Evolutionary conservation across 441 rosid genomes (phyloP).

Genomic region (Omphalea diandra): DNA sequence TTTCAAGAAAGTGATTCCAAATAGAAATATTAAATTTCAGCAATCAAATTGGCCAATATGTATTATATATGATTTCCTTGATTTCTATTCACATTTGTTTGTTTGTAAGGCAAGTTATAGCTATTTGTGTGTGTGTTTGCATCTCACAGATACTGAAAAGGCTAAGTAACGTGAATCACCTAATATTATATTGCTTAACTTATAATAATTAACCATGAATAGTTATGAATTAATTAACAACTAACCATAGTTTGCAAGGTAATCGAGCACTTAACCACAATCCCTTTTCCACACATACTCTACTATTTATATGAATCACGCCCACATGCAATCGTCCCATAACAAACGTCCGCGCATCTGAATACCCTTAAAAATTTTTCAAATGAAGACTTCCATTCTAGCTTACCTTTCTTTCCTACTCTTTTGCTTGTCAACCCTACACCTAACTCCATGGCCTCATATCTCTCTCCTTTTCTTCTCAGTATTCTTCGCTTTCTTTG

Average conservation of each 20-base stretch:
- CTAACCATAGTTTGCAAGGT: slow-evolving; percentile 33
- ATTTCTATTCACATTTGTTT: no score
- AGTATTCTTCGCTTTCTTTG: slow-evolving; percentile 20
- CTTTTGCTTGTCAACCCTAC: slow-evolving; percentile 7
- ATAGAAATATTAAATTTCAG: no score
- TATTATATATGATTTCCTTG: no score
- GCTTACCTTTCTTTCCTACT: slow-evolving; percentile 22
- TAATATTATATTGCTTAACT: background rate
- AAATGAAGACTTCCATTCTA: slow-evolving; percentile 28
- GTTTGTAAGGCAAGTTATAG: no score
- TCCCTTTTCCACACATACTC: background rate
- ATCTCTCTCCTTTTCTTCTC: slow-evolving; percentile 26
- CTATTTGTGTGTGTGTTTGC: no score
- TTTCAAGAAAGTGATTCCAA: no score
- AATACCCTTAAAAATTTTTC: slow-evolving; percentile 4
- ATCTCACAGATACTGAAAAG: no score
- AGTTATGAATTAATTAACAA: slow-evolving; percentile 4
- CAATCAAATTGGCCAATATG: no score
- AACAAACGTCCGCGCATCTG: slow-evolving; percentile 25
- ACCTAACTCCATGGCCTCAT: slow-evolving; percentile 25
- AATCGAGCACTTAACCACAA: slow-evolving; percentile 25
- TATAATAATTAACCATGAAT: background rate
- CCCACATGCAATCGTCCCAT: slow-evolving; percentile 24
- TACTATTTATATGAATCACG: slow-evolving; percentile 30
- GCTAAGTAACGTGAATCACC: background rate